phyloP scores from a whole-genome alignment of 148 eudicot genomes.

The Cornus florida region DNA sequence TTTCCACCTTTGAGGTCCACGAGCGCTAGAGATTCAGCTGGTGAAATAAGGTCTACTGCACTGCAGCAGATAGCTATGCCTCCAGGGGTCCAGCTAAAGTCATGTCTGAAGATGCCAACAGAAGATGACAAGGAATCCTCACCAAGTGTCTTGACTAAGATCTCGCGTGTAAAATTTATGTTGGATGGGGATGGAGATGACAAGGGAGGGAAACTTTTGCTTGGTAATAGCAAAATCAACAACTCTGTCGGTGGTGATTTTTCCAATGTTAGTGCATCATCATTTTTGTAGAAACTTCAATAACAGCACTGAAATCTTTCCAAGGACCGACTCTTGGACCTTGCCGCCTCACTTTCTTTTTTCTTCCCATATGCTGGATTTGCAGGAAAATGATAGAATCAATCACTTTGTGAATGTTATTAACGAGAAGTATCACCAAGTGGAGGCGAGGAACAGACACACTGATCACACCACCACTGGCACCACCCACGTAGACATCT shows the following conservation, averaged over 20 bases:
- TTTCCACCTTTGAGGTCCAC: not conserved
- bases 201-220: not conserved
- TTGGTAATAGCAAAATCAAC: not conserved
- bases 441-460: not conserved
- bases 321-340: not conserved
- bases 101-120: not conserved
- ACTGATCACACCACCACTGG: not conserved
- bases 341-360: not conserved
- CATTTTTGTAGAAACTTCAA: not conserved
- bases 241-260: not conserved
- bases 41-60: not conserved
- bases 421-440: not conserved
- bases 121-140: not conserved
- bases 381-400: not conserved
- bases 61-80: not conserved
- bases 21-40: not conserved
- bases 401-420: not conserved
- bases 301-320: not conserved
- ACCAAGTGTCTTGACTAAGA: not conserved
- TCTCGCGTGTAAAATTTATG: not conserved
- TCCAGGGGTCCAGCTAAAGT: not conserved
- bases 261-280: not conserved
- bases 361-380: not conserved
- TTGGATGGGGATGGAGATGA: not conserved
- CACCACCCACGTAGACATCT: not conserved